These are phyloP conservation scores for Verticillium longisporum DNA, from an alignment of 2,329 filamentous ascomycete species.

Conservation along the genomic window DNA sequence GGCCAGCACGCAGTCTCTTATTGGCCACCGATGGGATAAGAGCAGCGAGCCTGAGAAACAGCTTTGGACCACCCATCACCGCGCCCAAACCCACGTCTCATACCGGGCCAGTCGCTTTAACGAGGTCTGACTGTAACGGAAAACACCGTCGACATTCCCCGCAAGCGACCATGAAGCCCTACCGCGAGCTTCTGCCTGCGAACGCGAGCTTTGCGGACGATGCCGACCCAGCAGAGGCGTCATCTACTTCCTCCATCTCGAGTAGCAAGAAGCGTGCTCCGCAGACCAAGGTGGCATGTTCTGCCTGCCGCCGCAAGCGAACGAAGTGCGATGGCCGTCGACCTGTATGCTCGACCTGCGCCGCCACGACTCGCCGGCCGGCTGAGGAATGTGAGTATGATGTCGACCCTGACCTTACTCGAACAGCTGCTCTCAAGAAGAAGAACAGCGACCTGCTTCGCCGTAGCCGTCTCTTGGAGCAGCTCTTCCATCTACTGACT, in stretches of 20 bases:
- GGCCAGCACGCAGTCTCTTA: not conserved
- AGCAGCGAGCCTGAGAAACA: not conserved
- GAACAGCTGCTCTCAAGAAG: constrained; percentile 9
- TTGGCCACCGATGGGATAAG: not conserved
- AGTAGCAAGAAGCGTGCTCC: constrained; percentile 5
- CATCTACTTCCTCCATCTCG: constrained; percentile 1
- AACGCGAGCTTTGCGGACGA: constrained; percentile 1
- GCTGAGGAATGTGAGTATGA: constrained; percentile 9
- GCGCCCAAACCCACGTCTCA: not conserved
- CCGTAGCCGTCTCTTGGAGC: constrained; percentile 7
- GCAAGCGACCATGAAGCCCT: constrained; percentile 7
- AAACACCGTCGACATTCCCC: not conserved
- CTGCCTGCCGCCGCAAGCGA: constrained; percentile 9
- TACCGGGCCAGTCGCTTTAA: not conserved
- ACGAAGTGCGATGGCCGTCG: constrained; percentile 12
- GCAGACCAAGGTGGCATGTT: constrained; percentile 12
- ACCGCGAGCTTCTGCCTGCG: constrained; percentile 11
- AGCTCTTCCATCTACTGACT: constrained; percentile 7
- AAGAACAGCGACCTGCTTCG: constrained; percentile 9
- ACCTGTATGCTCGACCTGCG: constrained; percentile 11
- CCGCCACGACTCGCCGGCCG: constrained; percentile 2
- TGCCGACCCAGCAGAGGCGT: constrained; percentile 5
- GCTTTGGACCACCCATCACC: not conserved
- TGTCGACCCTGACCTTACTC: constrained; percentile 10
- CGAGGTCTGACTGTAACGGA: not conserved